Base-by-base conservation (phyloP, 2,329 filamentous ascomycete species). In the Talaromyces sp. region DNA sequence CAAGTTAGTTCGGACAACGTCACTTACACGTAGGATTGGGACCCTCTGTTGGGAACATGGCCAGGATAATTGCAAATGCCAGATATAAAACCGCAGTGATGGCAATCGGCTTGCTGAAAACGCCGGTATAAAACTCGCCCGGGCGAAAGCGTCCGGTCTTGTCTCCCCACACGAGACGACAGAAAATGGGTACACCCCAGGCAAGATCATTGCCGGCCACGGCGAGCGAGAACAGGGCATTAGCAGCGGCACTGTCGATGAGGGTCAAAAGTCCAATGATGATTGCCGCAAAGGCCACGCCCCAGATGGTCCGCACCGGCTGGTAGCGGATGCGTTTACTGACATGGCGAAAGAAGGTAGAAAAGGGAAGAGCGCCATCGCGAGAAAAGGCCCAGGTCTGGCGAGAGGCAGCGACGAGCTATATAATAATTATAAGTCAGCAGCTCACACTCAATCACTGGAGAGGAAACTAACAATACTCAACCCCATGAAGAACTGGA, bases 331-430 rank as follows among this genome's bases (percentile, higher is more conserved):
- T 79, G 1, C 75, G 76, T 62, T 79, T 79, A 65, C 80, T 83
- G 68, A 87, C 83, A 6, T 79, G 78, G 34, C 84, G 78, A 72
- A 87, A 84, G 72, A 83, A 86, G 5, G 64, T 70, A 1, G 83
- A 85, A 69, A 87, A 87, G 0, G 85, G 85, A 1, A 88, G 76
- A 1, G 85, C 85, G 1, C 84, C 84, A 66, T 88, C 85, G 28
- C 85, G 81, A 8, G 83, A 84, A 69, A 88, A 88, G 0, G 85
- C 85, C 85, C 85, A 88, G 33, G 78, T 80, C 72, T 88, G 85
- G 5, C 86, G 80, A 5, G 83, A 85, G 4, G 82, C 83, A 1
- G 85, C 85, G 3, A 87, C 81, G 2, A 85, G 73, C 72, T 78
- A 68, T 27, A 47, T 30, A 4, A 61, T 57, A 61, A 10, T 40